These are phyloP conservation scores for Phoma herbarum DNA, from an alignment of 2,329 filamentous ascomycete species.

Conservation along the genomic window DNA sequence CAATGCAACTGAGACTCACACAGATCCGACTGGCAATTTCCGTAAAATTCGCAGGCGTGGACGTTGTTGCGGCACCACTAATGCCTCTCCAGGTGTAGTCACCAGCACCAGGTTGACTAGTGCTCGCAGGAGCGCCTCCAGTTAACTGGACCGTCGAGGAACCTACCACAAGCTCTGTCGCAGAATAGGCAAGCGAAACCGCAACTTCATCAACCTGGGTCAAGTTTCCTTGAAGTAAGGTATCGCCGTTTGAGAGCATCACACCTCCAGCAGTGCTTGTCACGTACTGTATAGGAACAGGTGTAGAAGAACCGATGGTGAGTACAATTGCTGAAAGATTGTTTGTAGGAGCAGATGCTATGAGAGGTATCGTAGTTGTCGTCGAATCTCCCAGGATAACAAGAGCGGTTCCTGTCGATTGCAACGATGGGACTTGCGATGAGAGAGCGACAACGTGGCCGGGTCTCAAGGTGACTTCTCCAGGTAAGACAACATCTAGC, in stretches of 20 bases:
- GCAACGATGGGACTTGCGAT: neutral
- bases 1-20: neutral
- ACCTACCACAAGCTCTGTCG: neutral
- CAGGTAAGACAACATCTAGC: neutral
- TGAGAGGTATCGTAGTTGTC: neutral
- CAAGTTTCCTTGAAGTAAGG: neutral
- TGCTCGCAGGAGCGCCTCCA: neutral
- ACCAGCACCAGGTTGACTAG: neutral
- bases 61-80: neutral
- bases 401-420: neutral
- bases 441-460: neutral
- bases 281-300: neutral
- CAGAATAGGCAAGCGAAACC: neutral
- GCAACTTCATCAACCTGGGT: neutral
- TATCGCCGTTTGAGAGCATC: neutral
- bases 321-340: neutral
- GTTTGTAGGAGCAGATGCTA: neutral
- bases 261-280: neutral
- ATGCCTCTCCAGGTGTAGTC: neutral
- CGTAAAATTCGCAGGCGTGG: neutral
- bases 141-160: neutral
- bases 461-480: neutral
- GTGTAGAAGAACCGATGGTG: neutral
- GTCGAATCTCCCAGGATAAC: neutral
- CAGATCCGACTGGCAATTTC: neutral